Base-by-base conservation (phyloP, 2,329 filamentous ascomycete species). In the Macrophomina pseudophaseolina region DNA sequence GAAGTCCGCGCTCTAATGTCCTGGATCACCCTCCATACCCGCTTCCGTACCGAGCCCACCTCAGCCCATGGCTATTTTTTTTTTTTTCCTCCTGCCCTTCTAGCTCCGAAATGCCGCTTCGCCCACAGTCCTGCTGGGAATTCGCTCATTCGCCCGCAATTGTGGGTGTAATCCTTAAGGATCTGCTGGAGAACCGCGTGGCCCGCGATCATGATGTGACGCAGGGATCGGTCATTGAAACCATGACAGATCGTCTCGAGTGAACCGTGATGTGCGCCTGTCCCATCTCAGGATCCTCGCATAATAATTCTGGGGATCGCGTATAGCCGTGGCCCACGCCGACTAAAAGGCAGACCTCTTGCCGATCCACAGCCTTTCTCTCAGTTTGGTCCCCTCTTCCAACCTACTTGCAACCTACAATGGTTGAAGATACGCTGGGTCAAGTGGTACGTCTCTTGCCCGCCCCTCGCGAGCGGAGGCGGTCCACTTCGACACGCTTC, bases 371-470 rank as follows among this genome's bases (percentile, higher is more conserved):
- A 33, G 16, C 38, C 2, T 56, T 65, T 49, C 32, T 56, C 18
- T 48, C 44, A 52, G 18, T 58, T 65, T 65, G 42, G 51, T 49
- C 30, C 42, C 30, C 38, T 14, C 35, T 42, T 38, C 30, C 52
- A 42, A 38, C 52, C 38, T 60, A 30, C 64, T 42, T 60, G 32
- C 64, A 66, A 52, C 64, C 58, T 66, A 66, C 53, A 51, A 66
- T 66, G 64, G 53, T 51, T 51, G 63, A 63, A 46, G 49, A 65
- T 44, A 71, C 67, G 28, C 64, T 70, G 28, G 72, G 71, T 42
- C 72, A 74, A 60, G 72, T 74, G 56, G 72, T 73, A 69, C 66
- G 72, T 69, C 23, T 46, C 69, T 74, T 77, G 32, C 70, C 69
- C 40, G 48, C 71, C 40, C 11, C 44, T 8, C 18, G 23, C 14